Conservation (phyloP, 352 stramenopile genomes). For the Elongisporangium prolatum region DNA sequence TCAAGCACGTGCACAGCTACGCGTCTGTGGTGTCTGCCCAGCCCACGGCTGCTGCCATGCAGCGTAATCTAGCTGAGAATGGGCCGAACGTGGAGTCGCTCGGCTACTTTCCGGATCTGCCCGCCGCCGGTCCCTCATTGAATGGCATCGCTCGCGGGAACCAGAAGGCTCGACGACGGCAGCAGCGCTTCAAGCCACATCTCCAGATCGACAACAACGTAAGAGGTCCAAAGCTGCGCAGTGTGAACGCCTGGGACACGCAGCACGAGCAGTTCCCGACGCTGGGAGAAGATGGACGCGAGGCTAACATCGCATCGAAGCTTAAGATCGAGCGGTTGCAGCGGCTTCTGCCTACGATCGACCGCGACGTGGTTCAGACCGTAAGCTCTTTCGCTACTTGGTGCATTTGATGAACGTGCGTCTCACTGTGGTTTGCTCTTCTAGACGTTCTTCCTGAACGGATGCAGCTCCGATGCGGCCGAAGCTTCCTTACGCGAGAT, state of each 20-base stretch:
- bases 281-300: conserved; percentile 10
- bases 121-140: conserved; percentile 1
- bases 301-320: conserved; percentile 53
- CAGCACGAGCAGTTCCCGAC: conserved; percentile 7
- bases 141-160: conserved; percentile 17
- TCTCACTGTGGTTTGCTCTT: conserved; percentile 7
- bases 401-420: conserved; percentile 2
- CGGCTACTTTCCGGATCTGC: conserved; percentile 48
- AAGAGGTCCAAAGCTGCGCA: neutral
- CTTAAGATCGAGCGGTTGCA: conserved; percentile 66
- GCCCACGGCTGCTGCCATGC: conserved; percentile 9
- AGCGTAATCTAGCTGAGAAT: conserved; percentile 17
- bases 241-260: conserved; percentile 27
- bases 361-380: conserved; percentile 48
- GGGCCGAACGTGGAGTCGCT: conserved; percentile 37
- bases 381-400: conserved; percentile 15
- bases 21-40: conserved; percentile 42
- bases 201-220: conserved; percentile 1
- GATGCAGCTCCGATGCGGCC: conserved; percentile 54
- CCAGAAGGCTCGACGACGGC: conserved; percentile 23
- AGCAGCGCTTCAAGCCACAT: conserved; percentile 23
- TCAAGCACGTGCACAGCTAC: conserved; percentile 61
- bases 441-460: conserved; percentile 69
- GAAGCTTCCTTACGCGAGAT: conserved; percentile 62
- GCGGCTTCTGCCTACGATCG: conserved; percentile 46